A percentile compares a stretch with the other conserved stretches of the same genome.
phyloP scores from a whole-genome alignment of 257 asterid genomes.

The Ilex aquifolium region DNA sequence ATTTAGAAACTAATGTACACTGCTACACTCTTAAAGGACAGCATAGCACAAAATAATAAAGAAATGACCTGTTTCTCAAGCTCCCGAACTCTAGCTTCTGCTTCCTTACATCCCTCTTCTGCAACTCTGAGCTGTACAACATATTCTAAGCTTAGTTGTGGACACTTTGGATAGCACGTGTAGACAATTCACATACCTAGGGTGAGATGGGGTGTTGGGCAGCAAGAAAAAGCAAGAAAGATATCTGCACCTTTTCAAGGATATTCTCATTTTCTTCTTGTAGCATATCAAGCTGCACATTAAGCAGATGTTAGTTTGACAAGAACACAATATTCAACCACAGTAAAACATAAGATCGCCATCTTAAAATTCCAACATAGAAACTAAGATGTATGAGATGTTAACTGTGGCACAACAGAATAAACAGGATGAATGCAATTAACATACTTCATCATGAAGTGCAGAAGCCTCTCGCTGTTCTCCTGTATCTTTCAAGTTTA shows the following conservation, averaged over 20 bases:
- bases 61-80: conserved; percentile 84
- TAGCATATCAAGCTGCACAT: conserved; percentile 77
- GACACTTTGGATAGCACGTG: no score
- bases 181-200: no score
- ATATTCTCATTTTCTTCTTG: conserved; percentile 91
- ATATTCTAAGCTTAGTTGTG: conserved; percentile 10
- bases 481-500: conserved; percentile 50
- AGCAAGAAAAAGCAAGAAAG: not conserved
- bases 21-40: conserved; percentile 3
- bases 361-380: not conserved
- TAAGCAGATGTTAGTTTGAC: conserved; percentile 33
- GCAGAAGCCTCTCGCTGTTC: conserved; percentile 73
- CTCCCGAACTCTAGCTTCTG: conserved; percentile 91
- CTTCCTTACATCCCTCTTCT: conserved; percentile 66
- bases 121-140: conserved; percentile 68
- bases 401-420: conserved; percentile 14
- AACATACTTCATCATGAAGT: conserved; percentile 76
- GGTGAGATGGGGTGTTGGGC: no score
- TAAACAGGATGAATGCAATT: not conserved
- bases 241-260: conserved; percentile 56
- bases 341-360: not conserved
- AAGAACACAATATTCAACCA: conserved; percentile 5
- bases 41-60: conserved; percentile 7
- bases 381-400: not conserved
- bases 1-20: conserved; percentile 12